phyloP scores from a whole-genome alignment of 2,329 filamentous ascomycete genomes.

The Paecilomyces formosus region DNA sequence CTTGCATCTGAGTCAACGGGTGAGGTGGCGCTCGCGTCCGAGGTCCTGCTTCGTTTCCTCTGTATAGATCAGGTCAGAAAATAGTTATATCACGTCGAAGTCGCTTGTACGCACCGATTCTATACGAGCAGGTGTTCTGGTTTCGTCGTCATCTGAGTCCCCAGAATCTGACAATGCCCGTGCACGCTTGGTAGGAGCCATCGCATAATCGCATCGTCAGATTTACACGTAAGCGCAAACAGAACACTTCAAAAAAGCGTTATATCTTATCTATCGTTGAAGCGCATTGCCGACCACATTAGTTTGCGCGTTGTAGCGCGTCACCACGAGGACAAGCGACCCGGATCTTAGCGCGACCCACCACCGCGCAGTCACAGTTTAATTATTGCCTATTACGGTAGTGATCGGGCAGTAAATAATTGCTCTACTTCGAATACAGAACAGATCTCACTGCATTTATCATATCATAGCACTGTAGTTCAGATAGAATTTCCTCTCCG shows the following conservation, averaged over 20 bases:
- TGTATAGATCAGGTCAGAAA: conserved; percentile 10
- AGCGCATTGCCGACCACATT: not conserved
- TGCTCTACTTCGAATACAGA: not conserved
- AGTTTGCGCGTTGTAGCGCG: conserved; percentile 8
- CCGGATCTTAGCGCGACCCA: not conserved
- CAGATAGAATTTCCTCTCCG: not conserved
- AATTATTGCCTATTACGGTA: not conserved
- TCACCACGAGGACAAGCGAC: not conserved
- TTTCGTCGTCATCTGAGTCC: conserved; percentile 22
- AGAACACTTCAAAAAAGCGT: not conserved
- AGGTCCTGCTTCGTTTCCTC: conserved; percentile 37
- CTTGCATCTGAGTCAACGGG: conserved; percentile 8
- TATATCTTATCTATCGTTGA: not conserved
- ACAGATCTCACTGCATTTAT: not conserved
- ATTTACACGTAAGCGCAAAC: not conserved
- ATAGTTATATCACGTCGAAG: not conserved
- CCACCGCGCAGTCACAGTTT: not conserved
- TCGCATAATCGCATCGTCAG: conserved; percentile 11
- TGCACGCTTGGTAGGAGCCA: conserved; percentile 38
- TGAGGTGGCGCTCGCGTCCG: conserved; percentile 14
- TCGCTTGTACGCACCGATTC: conserved; percentile 21
- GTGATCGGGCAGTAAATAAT: not conserved
- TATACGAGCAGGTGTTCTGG: conserved; percentile 17
- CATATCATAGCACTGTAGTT: not conserved
- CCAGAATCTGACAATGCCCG: conserved; percentile 22